Evolutionary conservation across 2,329 filamentous ascomycete species (phyloP), one percentile per base, ranked within the genome.

Genomic region (Ceratocystis destructans): DNA sequence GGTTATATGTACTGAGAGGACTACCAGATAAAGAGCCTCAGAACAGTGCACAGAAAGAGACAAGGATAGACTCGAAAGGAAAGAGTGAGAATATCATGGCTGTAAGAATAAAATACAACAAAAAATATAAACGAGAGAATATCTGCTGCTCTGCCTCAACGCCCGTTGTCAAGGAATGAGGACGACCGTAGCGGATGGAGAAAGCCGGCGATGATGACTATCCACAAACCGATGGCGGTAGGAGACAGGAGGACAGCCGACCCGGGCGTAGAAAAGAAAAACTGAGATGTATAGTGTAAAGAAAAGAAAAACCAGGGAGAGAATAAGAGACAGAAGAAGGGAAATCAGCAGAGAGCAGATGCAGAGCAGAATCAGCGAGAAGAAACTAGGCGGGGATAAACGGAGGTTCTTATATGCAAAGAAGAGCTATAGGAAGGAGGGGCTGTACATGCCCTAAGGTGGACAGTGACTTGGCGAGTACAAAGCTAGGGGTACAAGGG

Each of bases 341-440:
- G 62, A 44, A 28, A 61, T 61, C 61, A 61, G 33, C 48, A 31
- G 50, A n/a, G 45, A 62, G 62, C 63, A 68, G 66, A 68, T 65
- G 64, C 20, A 48, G 22, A 65, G 41, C 17, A 65, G 66, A 57
- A 62, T 12, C 53, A 31, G 20, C 7, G 20, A 28, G 8, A 6
- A 22, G 17, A n/a, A 22, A 3, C 28, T 31, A 15, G 28, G 64
- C 61, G 67, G 61, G 65, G 50, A 55, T 33, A 45, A 41, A 33
- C 22, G 12, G 53, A 53, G 48, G 20, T 45, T 37, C 69, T 70
- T 70, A 71, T 70, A 70, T 20, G 20, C 20, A 7, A 25, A 20
- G 28, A 12, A 28, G 22, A 25, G n/a, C 12, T 12, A 22, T 44
- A 66, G 65, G 41, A 12, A 31, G 50, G 63, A 22, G 10, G 53